Evolutionary conservation across 2,329 filamentous ascomycete genomes (phyloP).

Genomic region (Coniella lustricola): DNA sequence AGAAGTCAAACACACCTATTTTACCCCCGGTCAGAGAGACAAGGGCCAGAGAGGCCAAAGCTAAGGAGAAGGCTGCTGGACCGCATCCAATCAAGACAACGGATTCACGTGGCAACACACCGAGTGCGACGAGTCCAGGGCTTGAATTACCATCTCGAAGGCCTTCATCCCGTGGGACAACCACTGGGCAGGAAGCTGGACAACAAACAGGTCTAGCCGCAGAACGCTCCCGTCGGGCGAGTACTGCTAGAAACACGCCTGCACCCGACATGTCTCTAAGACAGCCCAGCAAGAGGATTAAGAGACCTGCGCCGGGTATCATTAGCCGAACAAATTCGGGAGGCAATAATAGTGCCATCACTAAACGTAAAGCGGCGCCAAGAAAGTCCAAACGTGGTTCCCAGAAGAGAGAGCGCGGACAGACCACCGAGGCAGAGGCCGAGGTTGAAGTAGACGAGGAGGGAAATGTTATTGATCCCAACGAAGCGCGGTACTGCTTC

Average conservation of each 20-base stretch:
- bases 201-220: constrained; percentile 40
- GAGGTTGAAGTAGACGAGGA: constrained; percentile 61
- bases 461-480: constrained; percentile 63
- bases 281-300: constrained; percentile 51
- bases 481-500: constrained; percentile 70
- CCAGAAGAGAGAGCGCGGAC: constrained; percentile 34
- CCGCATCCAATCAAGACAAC: constrained; percentile 11
- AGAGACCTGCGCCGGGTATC: constrained; percentile 65
- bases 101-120: constrained; percentile 21
- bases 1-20: constrained; percentile 29
- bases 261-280: constrained; percentile 38
- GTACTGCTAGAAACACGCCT: constrained; percentile 51
- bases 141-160: constrained; percentile 31
- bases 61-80: constrained; percentile 14
- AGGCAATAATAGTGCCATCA: constrained; percentile 56
- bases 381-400: constrained; percentile 49
- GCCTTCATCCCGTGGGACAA: constrained; percentile 46
- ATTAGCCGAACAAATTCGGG: constrained; percentile 57
- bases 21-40: constrained; percentile 28
- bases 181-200: constrained; percentile 32
- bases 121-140: constrained; percentile 28
- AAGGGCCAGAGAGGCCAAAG: constrained; percentile 23
- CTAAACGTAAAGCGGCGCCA: constrained; percentile 63
- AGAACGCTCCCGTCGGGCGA: constrained; percentile 49
- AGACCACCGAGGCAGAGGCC: constrained; percentile 34